phyloP scores from a whole-genome alignment of 1,139 yeast genomes.

The Geotrichum armillariae region DNA sequence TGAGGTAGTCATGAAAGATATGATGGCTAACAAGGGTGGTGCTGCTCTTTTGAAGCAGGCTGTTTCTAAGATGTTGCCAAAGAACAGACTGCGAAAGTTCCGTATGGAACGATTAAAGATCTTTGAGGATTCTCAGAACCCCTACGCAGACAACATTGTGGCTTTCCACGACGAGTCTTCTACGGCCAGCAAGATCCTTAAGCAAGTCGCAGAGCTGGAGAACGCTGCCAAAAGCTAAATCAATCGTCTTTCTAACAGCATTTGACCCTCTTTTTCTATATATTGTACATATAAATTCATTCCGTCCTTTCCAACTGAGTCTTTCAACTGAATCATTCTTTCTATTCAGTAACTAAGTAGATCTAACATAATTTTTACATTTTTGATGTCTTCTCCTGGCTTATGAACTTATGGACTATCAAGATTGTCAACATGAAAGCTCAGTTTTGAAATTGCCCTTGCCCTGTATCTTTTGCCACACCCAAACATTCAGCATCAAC shows the following conservation, averaged over 20 bases:
- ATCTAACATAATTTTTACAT: too few relatives aligned
- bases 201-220: constrained; percentile 13
- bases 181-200: constrained; percentile 20
- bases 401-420: too few relatives aligned
- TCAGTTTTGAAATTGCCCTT: too few relatives aligned
- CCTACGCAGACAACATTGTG: constrained; percentile 75
- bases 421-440: too few relatives aligned
- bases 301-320: not conserved
- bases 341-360: too few relatives aligned
- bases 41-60: constrained; percentile 82
- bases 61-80: constrained; percentile 95
- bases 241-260: not conserved
- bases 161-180: constrained; percentile 79
- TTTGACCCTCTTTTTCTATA: not conserved
- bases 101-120: constrained; percentile 84
- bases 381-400: too few relatives aligned
- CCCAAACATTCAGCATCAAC: too few relatives aligned
- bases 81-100: constrained; percentile 75
- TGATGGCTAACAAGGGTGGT: constrained; percentile 78
- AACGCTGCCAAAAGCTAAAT: constrained; percentile 10
- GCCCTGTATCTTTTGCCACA: too few relatives aligned
- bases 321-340: too few relatives aligned
- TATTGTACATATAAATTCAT: constrained; percentile 14
- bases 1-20: constrained; percentile 75
- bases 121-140: constrained; percentile 85